Conservation (phyloP, 75 land plant genomes). For the Chamaecyparis obtusa region DNA sequence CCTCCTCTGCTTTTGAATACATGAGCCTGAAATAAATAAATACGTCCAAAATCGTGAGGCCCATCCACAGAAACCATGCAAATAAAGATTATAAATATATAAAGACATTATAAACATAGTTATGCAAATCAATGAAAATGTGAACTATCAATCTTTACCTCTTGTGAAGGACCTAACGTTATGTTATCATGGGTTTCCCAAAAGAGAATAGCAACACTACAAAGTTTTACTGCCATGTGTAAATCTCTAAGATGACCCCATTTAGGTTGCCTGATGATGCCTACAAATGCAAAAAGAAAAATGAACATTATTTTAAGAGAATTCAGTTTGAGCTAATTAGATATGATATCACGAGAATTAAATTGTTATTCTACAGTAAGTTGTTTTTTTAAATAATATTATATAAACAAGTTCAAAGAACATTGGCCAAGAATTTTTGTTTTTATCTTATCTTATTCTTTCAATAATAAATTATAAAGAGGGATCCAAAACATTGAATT, state of each 20-base stretch:
- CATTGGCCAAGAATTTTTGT: too few species aligned
- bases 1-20: conserved; percentile 53
- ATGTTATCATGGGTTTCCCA: conserved; percentile 10
- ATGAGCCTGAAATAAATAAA: conserved; percentile 43
- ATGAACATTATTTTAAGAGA: not conserved
- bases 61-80: not conserved
- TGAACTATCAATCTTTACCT: conserved; percentile 19
- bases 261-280: conserved; percentile 26
- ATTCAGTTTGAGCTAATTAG: not conserved
- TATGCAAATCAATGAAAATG: not conserved
- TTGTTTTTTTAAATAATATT: not conserved
- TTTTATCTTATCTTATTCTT: not conserved
- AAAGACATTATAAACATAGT: not conserved
- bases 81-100: not conserved
- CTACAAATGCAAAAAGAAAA: not conserved
- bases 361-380: not conserved
- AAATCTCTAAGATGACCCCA: conserved; percentile 36
- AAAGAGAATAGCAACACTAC: conserved; percentile 22
- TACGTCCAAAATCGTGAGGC: not conserved
- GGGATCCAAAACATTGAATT: not conserved
- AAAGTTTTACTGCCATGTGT: conserved; percentile 19
- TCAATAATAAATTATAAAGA: not conserved
- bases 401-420: too few species aligned
- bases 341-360: not conserved
- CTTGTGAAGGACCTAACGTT: conserved; percentile 31